Evolutionary conservation across 169 alveolate species (phyloP).

Genomic region (Pseudocohnilembus persalinus): DNA sequence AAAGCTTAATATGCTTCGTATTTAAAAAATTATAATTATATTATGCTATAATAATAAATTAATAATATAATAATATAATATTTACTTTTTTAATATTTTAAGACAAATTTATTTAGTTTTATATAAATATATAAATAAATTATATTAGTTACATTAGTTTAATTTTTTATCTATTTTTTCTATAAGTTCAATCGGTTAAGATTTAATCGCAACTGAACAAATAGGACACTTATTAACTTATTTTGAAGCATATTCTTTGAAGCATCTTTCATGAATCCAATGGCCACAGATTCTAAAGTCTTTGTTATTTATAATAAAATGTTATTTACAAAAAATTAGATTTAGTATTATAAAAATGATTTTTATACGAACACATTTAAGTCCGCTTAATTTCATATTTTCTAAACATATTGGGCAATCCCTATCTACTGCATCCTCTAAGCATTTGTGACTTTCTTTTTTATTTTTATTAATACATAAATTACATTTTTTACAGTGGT

Average conservation of each 20-base stretch:
- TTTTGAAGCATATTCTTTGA: background rate
- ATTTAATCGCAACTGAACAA: background rate
- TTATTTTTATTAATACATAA: background rate
- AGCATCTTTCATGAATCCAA: background rate
- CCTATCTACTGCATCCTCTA: background rate
- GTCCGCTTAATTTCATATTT: background rate
- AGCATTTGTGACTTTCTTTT: background rate
- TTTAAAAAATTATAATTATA: too few species aligned
- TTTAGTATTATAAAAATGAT: too few species aligned
- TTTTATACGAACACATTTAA: background rate
- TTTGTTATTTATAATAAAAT: too few species aligned
- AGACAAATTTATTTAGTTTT: background rate
- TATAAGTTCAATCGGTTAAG: too few species aligned
- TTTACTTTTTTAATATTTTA: too few species aligned
- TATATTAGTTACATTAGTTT: background rate
- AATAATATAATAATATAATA: too few species aligned
- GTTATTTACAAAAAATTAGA: background rate
- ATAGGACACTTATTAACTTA: background rate
- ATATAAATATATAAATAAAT: too few species aligned
- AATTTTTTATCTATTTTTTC: background rate
- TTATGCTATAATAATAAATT: too few species aligned
- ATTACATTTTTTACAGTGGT: background rate
- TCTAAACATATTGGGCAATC: background rate
- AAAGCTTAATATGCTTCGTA: background rate
- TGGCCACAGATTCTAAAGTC: background rate